A percentile compares a stretch with the other conserved stretches of the same genome.
phyloP scores from a whole-genome alignment of 2,329 filamentous ascomycete species.

The Colletotrichum zoysiae region DNA sequence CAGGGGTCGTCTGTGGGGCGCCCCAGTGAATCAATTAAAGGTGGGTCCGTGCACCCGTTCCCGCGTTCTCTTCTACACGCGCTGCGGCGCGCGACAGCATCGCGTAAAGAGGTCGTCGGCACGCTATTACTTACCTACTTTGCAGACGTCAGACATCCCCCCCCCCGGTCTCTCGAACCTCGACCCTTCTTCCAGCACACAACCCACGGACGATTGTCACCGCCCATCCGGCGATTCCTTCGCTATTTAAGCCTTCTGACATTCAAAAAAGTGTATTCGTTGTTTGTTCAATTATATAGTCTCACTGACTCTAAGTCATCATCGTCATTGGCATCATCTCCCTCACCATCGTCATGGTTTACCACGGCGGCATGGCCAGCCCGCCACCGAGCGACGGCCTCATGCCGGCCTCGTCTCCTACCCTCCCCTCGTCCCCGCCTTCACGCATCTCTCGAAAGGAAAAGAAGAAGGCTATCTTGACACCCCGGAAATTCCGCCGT shows the following conservation, averaged over 20 bases:
- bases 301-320: background rate
- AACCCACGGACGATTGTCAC: conserved; percentile 15
- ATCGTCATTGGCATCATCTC: conserved; percentile 11
- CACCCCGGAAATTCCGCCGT: conserved; percentile 64
- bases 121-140: conserved; percentile 10
- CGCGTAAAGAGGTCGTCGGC: conserved; percentile 34
- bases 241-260: background rate
- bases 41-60: conserved; percentile 1
- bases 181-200: conserved; percentile 12
- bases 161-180: conserved; percentile 7
- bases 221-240: background rate
- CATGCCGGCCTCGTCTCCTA: conserved; percentile 42
- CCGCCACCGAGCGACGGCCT: conserved; percentile 43
- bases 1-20: conserved; percentile 2
- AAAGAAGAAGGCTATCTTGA: conserved; percentile 64
- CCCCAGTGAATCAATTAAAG: conserved; percentile 13
- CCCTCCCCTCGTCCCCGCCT: conserved; percentile 46
- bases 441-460: conserved; percentile 54
- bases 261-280: background rate
- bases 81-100: conserved; percentile 29
- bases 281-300: conserved; percentile 19
- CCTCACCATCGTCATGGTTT: conserved; percentile 27
- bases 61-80: conserved; percentile 19
- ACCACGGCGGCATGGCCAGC: conserved; percentile 41
- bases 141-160: conserved; percentile 33